A percentile compares a stretch with the other conserved stretches of the same genome.
These are phyloP conservation scores for Rubus idaeus DNA, from an alignment of 306 rosid species.

Conservation along the genomic window DNA sequence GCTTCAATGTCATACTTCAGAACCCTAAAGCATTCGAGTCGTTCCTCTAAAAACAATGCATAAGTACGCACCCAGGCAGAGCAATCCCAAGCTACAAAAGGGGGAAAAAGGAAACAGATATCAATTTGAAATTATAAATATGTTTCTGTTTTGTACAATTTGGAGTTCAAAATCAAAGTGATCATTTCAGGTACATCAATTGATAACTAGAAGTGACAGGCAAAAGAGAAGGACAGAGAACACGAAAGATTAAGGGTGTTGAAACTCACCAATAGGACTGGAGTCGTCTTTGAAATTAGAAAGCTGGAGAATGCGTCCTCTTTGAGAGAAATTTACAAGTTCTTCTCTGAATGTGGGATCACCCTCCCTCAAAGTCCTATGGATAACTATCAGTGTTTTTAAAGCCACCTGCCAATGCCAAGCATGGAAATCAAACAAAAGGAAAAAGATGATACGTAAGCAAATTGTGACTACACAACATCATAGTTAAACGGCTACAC, in stretches of 20 bases:
- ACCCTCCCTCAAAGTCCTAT: conserved; percentile 93
- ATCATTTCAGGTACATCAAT: conserved; percentile 14
- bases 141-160: neutral
- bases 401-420: conserved; percentile 76
- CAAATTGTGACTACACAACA: neutral
- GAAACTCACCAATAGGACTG: conserved; percentile 81
- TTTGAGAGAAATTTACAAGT: conserved; percentile 82
- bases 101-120: conserved; percentile 13
- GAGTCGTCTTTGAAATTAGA: conserved; percentile 98
- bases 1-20: conserved; percentile 97
- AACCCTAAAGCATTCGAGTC: conserved; percentile 91
- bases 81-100: conserved; percentile 93
- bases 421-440: conserved; percentile 14
- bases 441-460: neutral
- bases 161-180: neutral
- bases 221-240: conserved; percentile 16
- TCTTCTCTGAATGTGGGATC: conserved; percentile 97
- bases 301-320: conserved; percentile 85
- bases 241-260: conserved; percentile 23
- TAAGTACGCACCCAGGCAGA: conserved; percentile 99
- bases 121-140: conserved; percentile 12
- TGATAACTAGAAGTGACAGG: conserved; percentile 20
- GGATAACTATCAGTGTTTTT: conserved; percentile 85
- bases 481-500: neutral
- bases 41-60: conserved; percentile 97